Base-by-base conservation (phyloP, 805 yeast species). In the Vanderwaltozyma tropicalis region DNA sequence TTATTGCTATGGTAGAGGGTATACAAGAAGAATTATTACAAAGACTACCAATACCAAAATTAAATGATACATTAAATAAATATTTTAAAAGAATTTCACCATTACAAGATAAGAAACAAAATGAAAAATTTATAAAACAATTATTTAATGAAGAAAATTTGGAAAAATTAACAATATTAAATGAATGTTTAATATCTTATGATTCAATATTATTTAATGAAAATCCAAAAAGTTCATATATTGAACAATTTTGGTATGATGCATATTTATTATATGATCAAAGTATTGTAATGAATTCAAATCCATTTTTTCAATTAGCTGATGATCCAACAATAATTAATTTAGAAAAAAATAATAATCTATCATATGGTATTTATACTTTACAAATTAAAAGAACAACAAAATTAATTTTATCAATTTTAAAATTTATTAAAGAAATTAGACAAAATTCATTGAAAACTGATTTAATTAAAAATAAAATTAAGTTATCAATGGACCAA, bases 221-320 rank as follows among this genome's bases (percentile, higher is more conserved):
- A 5, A 68, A 72, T 35, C 63, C 78, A 13, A 65, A 85, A 44
- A 76, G 82, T 35, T 80, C 94, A 2, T 87, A 82, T 57, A 87
- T 87, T 45, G 96, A 87, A 61, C 94, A 87, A 59, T 87, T 87
- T 58, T 87, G 96, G 96, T 87, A 75, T 59, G 96, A 87, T 55
- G 76, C 95, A 1, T 87, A 87, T 58, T 67, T 87, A 47, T 79
- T 79, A 57, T 84, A 82, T 57, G 96, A 87, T 58, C 78, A 84
- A 10, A 87, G 92, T 0, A 95, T 87, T 28, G 96, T 87, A n/a
- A 68, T 87, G 44, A 87, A 87, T 59, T 71, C 87, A 49, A 87
- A 87, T 52, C 96, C 96, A 0, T 87, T 84, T 54, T 86, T 87
- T 58, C 72, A 86, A 49, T 69, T 87, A 43, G 95, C 87, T 57